These are phyloP conservation scores for Fomitopsis betulina DNA, from an alignment of 1,284 basidiomycete species.

Conservation along the genomic window DNA sequence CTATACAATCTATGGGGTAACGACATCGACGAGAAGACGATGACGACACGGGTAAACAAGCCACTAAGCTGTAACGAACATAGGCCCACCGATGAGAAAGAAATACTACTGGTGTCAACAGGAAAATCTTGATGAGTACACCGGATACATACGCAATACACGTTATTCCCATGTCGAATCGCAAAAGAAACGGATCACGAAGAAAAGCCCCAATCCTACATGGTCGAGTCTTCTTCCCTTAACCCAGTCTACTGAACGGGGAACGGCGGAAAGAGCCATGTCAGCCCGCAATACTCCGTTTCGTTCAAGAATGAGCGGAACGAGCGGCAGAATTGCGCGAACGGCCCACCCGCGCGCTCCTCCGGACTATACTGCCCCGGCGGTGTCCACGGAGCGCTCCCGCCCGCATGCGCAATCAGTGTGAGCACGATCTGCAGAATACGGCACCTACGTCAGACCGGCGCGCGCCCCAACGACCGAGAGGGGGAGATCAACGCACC, in stretches of 20 bases:
- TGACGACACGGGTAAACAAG: not conserved
- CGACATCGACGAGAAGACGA: not conserved
- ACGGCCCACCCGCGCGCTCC: not conserved
- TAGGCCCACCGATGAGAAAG: not conserved
- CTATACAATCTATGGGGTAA: not conserved
- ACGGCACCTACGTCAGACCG: not conserved
- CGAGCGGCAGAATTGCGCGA: constrained; percentile 2
- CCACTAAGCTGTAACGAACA: not conserved
- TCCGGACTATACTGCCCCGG: not conserved
- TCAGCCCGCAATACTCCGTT: not conserved
- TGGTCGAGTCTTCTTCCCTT: not conserved
- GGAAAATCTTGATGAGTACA: too few species aligned
- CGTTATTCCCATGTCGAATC: not conserved
- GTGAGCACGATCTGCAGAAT: not conserved
- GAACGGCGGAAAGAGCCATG: constrained; percentile 2
- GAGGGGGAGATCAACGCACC: not conserved
- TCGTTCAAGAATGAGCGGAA: constrained; percentile 1
- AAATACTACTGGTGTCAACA: not conserved
- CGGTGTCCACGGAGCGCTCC: not conserved
- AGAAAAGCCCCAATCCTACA: not conserved
- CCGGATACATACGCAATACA: not conserved
- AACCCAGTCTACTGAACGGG: not conserved
- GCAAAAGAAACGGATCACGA: too few species aligned
- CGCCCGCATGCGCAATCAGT: not conserved
- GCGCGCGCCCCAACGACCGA: not conserved